Base-by-base conservation (phyloP, 1,284 basidiomycete genomes). In the Pascua sp. region DNA sequence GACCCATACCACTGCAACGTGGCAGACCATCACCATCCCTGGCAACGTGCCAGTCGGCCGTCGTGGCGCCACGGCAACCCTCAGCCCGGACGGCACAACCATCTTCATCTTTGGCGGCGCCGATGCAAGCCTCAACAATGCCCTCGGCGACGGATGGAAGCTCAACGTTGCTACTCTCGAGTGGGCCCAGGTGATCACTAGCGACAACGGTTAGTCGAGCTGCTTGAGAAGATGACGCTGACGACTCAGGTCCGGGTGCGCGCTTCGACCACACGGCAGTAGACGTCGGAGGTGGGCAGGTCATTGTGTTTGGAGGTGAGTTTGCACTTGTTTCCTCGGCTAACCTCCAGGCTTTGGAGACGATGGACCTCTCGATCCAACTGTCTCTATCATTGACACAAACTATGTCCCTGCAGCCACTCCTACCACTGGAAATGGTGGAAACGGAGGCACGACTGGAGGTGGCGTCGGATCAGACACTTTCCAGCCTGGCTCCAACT, bases 91-190 rank as follows among this genome's bases (percentile, higher is more conserved):
- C 41, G 80, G 80, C 47, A 82, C 80, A 32, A 32, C 24, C 24
- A 77, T 90, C 36, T 76, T 91, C 53, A 83, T 92, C 11, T 87
- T 90, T 41, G 90, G 90, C 17, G 90, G 90, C 11, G 81, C 83
- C n/a, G 84, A 87, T 69, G 81, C 80, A 8, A 70, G 65, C 37
- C 77, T 87, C 51, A 81, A 84, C 63, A 79, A 68, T 1, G 83
- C 81, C 12, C 83, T 83, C 55, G 80, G 76, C 46, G 90, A 92
- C 69, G 87, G 86, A 2, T 91, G 88, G 87, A 78, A 88, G 46
- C 78, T 91, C 46, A 85, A 91, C 82, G 83, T 48, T 81, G 83
- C 77, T 72, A 78, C 5, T 78, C 77, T 17, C 64, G 16, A 32
- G 5, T 77, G 74, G 72, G 61, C 45, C 13, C 54, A 70, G 55